Percentiles rank a stretch among this genome's conserved stretches.
Conservation (phyloP, 2,329 filamentous ascomycete species). For the Apiospora pterosperma region DNA sequence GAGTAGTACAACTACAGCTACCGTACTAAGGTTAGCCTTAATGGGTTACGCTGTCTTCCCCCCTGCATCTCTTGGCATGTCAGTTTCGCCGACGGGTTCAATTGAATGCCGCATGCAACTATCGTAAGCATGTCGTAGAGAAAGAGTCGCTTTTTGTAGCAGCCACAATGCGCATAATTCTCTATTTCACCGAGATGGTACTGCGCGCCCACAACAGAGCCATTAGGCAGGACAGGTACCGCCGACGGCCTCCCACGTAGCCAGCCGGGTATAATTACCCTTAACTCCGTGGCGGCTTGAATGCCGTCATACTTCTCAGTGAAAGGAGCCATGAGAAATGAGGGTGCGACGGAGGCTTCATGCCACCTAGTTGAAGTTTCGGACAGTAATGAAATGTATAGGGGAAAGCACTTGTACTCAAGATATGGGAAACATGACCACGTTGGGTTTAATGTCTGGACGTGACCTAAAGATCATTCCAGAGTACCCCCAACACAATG, state of each 20-base stretch:
- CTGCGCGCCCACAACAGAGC: no score
- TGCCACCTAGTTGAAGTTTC: accelerated
- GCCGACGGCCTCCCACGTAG: conserved; percentile 5
- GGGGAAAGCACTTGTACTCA: no score
- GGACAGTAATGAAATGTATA: neutral
- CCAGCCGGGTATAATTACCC: conserved; percentile 1
- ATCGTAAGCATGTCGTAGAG: no score
- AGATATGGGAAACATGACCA: neutral
- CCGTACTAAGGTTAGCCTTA: neutral
- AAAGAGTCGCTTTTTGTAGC: no score
- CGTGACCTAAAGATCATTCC: neutral
- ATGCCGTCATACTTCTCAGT: neutral
- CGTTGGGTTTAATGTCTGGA: neutral
- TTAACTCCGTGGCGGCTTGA: neutral
- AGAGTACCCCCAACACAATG: neutral
- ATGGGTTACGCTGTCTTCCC: no score
- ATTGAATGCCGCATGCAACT: no score
- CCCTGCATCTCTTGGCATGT: no score
- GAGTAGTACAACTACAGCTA: neutral
- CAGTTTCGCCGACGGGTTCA: no score
- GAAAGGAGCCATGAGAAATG: neutral
- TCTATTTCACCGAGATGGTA: no score
- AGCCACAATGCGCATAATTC: no score
- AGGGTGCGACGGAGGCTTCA: neutral
- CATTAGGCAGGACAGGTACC: no score